phyloP scores from a whole-genome alignment of 1,284 basidiomycete species.

The Sporisorium scitamineum region DNA sequence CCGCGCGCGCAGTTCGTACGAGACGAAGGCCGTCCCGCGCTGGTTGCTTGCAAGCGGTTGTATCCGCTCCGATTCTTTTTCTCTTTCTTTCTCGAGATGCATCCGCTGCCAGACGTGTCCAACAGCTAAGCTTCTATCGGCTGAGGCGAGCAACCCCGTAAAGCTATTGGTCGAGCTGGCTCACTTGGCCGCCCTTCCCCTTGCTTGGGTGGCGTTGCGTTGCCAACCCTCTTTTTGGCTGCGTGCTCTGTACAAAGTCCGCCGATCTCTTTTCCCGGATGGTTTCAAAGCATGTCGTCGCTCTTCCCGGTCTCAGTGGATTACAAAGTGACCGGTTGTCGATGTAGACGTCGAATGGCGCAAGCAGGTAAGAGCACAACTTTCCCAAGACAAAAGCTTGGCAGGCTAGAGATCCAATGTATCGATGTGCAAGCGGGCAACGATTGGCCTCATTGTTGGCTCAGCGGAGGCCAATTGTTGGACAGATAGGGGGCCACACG shows the following conservation, averaged over 20 bases:
- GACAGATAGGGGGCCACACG: not conserved
- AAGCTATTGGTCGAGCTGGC: not conserved
- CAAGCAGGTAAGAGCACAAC: too few species aligned
- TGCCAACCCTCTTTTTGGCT: not conserved
- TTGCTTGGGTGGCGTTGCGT: slow-evolving; percentile 1
- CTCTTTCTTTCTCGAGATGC: too few species aligned
- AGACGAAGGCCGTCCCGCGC: slow-evolving; percentile 2
- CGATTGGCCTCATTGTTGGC: too few species aligned
- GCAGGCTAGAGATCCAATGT: not conserved
- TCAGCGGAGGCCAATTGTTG: not conserved
- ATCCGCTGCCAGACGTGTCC: slow-evolving; percentile 1
- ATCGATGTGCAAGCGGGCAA: too few species aligned
- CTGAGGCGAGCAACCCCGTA: not conserved
- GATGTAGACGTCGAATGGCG: too few species aligned
- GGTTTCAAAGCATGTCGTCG: not conserved
- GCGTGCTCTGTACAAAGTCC: not conserved
- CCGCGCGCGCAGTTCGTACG: slow-evolving; percentile 8
- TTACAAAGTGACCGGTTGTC: too few species aligned
- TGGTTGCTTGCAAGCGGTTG: not conserved
- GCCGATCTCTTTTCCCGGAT: not conserved
- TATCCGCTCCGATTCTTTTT: not conserved
- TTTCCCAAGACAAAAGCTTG: not conserved
- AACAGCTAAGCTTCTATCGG: not conserved
- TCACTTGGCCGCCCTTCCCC: not conserved
- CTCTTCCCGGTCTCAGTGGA: not conserved